Conservation (phyloP, 140 eudicot genomes). For the Eryngium alpinum region DNA sequence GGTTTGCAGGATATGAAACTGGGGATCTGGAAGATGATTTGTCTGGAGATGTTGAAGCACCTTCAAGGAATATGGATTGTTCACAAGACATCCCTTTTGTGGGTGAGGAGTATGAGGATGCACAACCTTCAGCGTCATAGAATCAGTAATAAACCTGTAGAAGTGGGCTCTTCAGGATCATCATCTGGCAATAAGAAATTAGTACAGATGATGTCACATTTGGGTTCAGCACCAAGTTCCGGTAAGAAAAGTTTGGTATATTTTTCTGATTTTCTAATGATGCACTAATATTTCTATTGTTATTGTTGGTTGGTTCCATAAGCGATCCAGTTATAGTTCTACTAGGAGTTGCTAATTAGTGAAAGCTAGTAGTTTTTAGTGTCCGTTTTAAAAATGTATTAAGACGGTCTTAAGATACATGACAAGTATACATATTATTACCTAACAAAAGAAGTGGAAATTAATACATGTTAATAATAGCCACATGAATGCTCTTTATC, state of each 20-base stretch:
- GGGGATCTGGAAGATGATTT: slow-evolving; percentile 70
- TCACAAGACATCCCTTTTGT: slow-evolving; percentile 46
- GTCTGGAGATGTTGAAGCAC: slow-evolving; percentile 32
- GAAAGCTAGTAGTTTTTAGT: no score
- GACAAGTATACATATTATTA: no score
- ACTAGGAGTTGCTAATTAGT: no score
- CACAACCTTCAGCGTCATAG: slow-evolving; percentile 28
- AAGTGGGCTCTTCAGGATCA: slow-evolving; percentile 71
- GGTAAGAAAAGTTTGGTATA: slow-evolving; percentile 61
- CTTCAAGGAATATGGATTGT: slow-evolving; percentile 32
- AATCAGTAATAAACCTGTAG: slow-evolving; percentile 31
- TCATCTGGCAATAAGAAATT: slow-evolving; percentile 49
- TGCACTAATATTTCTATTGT: neutral
- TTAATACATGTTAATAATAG: no score
- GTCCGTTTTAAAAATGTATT: no score
- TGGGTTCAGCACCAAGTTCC: slow-evolving; percentile 62
- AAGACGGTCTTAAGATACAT: no score
- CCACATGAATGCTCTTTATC: no score
- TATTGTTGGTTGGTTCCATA: neutral
- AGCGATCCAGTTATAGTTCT: neutral
- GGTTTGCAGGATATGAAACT: slow-evolving; percentile 44
- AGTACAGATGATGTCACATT: slow-evolving; percentile 42
- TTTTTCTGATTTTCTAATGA: neutral
- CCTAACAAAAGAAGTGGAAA: no score
- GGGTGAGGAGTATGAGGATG: slow-evolving; percentile 39